A percentile compares a stretch with the other conserved stretches of the same genome.
phyloP scores from a whole-genome alignment of 768 basidiomycete genomes.

The Suillus clintonianus region DNA sequence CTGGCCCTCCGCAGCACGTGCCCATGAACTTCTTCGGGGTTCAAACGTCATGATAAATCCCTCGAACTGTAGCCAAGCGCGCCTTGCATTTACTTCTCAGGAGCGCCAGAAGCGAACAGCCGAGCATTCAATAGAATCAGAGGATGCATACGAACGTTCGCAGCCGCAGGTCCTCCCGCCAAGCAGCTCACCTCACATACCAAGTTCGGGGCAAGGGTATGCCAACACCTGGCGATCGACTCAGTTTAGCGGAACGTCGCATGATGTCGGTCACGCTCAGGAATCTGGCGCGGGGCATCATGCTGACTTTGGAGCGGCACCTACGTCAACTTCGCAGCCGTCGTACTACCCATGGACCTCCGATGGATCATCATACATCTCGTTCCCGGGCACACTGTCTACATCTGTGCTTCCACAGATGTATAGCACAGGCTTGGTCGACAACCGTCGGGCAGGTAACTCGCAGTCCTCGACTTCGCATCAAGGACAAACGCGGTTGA shows the following conservation, averaged over 20 bases:
- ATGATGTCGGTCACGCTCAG: neutral
- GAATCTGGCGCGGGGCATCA: constrained; percentile 4
- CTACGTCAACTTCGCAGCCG: constrained; percentile 17
- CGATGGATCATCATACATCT: constrained; percentile 34
- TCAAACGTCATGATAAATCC: constrained; percentile 43
- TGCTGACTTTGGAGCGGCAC: constrained; percentile 9
- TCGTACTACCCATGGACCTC: constrained; percentile 51
- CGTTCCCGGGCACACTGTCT: constrained; percentile 51
- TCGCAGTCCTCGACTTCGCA: constrained; percentile 14
- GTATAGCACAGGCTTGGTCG: constrained; percentile 72
- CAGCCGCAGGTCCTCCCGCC: constrained; percentile 14
- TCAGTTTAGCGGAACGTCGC: constrained; percentile 13
- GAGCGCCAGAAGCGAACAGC: constrained; percentile 63
- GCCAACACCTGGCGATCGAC: constrained; percentile 32
- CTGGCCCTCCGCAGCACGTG: constrained; percentile 79
- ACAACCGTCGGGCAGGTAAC: constrained; percentile 41
- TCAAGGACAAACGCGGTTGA: constrained; percentile 18
- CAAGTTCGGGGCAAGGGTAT: constrained; percentile 19
- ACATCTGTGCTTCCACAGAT: constrained; percentile 75
- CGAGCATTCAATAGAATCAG: constrained; percentile 48
- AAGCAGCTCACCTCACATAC: constrained; percentile 1
- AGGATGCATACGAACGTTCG: constrained; percentile 26
- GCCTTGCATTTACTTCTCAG: constrained; percentile 9
- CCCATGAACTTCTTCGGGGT: constrained; percentile 70
- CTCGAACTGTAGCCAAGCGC: neutral